Percentiles rank a stretch among this genome's conserved stretches.
Conservation (phyloP, 768 basidiomycete genomes). For the Termitomyces heimii region DNA sequence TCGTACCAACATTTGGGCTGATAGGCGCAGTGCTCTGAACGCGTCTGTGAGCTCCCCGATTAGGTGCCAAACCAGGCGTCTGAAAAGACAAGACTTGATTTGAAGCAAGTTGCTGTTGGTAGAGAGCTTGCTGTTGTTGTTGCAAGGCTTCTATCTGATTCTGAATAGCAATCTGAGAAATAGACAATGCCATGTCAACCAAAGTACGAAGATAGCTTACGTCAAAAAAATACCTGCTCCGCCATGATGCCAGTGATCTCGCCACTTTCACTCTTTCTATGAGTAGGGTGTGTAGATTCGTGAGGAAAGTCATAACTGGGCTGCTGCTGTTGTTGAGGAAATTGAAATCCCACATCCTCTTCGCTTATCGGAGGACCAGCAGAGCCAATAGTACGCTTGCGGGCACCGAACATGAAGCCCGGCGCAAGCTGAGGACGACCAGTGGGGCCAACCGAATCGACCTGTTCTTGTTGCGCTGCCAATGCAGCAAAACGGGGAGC, state of each 20-base stretch:
- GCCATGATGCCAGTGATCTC: conserved; percentile 92
- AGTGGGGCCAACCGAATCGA: conserved; percentile 59
- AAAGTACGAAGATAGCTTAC: conserved; percentile 1
- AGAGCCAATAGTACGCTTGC: conserved; percentile 44
- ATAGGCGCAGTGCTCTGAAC: conserved; percentile 82
- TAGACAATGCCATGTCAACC: background rate
- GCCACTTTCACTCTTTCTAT: conserved; percentile 58
- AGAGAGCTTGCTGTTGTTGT: conserved; percentile 85
- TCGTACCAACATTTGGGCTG: conserved; percentile 36
- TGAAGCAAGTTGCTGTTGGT: conserved; percentile 86
- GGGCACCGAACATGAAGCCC: conserved; percentile 85
- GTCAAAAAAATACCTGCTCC: conserved; percentile 70
- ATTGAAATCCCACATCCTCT: conserved; percentile 78
- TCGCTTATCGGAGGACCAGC: conserved; percentile 75
- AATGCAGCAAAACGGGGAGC: conserved; percentile 85
- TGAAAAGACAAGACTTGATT: conserved; percentile 80
- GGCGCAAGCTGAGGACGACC: conserved; percentile 88
- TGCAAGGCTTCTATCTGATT: conserved; percentile 87
- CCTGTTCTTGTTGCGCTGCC: conserved; percentile 67
- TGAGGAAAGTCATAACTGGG: conserved; percentile 19
- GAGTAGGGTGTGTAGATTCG: conserved; percentile 26
- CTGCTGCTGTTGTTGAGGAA: conserved; percentile 49
- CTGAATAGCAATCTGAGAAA: conserved; percentile 73
- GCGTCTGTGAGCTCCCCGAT: conserved; percentile 64
- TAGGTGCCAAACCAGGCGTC: conserved; percentile 66